Conservation (phyloP, 495 filamentous ascomycete species). For the Symbiotaphrina buchneri region DNA sequence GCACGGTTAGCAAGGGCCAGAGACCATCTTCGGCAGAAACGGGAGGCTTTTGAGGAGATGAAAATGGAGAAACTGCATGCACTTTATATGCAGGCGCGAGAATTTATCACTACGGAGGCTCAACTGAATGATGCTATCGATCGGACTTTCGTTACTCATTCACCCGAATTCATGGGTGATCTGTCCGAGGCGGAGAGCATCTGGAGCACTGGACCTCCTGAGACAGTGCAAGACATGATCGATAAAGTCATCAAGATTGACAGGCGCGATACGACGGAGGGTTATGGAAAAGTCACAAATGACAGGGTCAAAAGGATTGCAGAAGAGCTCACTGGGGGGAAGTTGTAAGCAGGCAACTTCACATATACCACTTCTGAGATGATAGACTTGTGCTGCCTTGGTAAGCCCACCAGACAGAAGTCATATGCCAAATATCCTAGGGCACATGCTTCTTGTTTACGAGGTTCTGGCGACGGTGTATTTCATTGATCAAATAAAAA, state of each 20-base stretch:
- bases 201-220: conserved; percentile 5
- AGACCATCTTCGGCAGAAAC: no score
- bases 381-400: no score
- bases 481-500: no score
- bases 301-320: conserved; percentile 6
- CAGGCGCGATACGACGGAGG: neutral
- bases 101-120: conserved; percentile 7
- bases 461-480: no score
- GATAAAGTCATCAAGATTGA: neutral
- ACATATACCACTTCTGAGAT: no score
- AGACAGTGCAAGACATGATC: conserved; percentile 4
- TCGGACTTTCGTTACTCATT: conserved; percentile 2
- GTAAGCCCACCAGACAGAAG: no score
- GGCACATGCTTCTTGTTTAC: no score
- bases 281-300: conserved; percentile 1
- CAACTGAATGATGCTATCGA: conserved; percentile 6
- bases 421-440: no score
- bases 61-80: conserved; percentile 8
- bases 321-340: conserved; percentile 6
- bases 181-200: conserved; percentile 2
- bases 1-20: conserved; percentile 2
- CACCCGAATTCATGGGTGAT: conserved; percentile 1
- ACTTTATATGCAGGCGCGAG: conserved; percentile 6
- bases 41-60: conserved; percentile 7
- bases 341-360: conserved; percentile 3